phyloP scores from a whole-genome alignment of 1,284 basidiomycete genomes.

The Ceraceosorus bombacis region DNA sequence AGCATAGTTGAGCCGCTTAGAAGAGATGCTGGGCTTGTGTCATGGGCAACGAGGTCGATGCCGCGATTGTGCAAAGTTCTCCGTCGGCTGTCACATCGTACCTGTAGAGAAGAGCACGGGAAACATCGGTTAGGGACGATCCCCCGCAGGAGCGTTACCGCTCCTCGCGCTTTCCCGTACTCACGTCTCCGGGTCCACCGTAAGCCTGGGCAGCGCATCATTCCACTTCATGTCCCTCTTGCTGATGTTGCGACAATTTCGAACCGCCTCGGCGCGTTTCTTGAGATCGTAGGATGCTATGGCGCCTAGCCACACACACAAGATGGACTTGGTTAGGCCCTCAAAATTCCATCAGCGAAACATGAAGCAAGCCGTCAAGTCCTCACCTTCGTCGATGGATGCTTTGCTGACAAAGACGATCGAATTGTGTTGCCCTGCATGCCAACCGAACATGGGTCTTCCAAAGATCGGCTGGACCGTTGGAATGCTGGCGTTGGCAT shows the following conservation, averaged over 20 bases:
- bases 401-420: slow-evolving; percentile 74
- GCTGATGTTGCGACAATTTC: slow-evolving; percentile 64
- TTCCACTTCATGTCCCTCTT: slow-evolving; percentile 96
- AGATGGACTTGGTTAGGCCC: neutral
- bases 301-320: slow-evolving; percentile 48
- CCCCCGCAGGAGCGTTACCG: neutral
- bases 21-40: slow-evolving; percentile 23
- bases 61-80: slow-evolving; percentile 27
- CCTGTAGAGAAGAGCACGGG: neutral
- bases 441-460: slow-evolving; percentile 80
- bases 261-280: slow-evolving; percentile 70
- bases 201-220: slow-evolving; percentile 68
- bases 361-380: too few relatives aligned
- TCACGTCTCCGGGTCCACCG: slow-evolving; percentile 76
- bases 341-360: too few relatives aligned
- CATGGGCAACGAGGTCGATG: slow-evolving; percentile 34
- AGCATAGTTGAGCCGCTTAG: neutral
- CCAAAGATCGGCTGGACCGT: slow-evolving; percentile 80
- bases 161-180: slow-evolving; percentile 1
- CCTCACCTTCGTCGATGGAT: slow-evolving; percentile 49
- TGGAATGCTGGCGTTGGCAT: slow-evolving; percentile 77
- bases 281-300: slow-evolving; percentile 65
- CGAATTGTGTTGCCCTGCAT: slow-evolving; percentile 71
- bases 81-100: slow-evolving; percentile 53
- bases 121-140: neutral